A percentile compares a stretch with the other conserved stretches of the same genome.
Evolutionary conservation across 2,329 filamentous ascomycete genomes (phyloP).

Genomic region (Cytospora chrysosperma): DNA sequence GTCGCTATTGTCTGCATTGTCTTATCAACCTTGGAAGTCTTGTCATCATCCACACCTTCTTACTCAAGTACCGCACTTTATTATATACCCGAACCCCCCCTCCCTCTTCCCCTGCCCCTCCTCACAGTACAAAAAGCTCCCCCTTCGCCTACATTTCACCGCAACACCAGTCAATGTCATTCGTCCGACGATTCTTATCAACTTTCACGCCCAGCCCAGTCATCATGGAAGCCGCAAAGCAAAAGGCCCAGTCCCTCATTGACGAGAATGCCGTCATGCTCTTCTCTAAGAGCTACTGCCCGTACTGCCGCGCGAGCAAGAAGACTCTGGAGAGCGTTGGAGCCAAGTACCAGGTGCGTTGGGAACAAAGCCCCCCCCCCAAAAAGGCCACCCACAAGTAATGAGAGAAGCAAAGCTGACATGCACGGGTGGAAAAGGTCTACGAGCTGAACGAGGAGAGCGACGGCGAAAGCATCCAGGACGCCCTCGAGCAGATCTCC

Average conservation of each 20-base stretch:
- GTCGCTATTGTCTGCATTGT: too few species aligned
- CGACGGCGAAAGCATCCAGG: slow-evolving; percentile 80
- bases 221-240: slow-evolving; percentile 79
- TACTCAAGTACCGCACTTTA: too few species aligned
- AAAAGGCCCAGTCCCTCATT: slow-evolving; percentile 83
- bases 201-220: slow-evolving; percentile 51
- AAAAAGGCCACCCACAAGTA: not conserved
- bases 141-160: slow-evolving; percentile 22
- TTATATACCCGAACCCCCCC: not conserved
- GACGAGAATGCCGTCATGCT: slow-evolving; percentile 87
- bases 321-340: slow-evolving; percentile 64
- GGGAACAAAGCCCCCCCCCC: too few species aligned
- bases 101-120: not conserved
- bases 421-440: not conserved
- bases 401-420: slow-evolving; percentile 26
- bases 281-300: slow-evolving; percentile 97
- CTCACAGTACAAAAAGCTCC: not conserved
- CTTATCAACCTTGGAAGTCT: not conserved
- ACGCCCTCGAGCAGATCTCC: slow-evolving; percentile 75
- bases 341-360: slow-evolving; percentile 72
- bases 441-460: slow-evolving; percentile 46
- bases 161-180: slow-evolving; percentile 51
- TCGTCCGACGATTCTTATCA: slow-evolving; percentile 71
- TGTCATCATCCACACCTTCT: slow-evolving; percentile 9
- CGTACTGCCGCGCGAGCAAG: slow-evolving; percentile 85